A percentile compares a stretch with the other conserved stretches of the same genome.
Evolutionary conservation across 2,329 filamentous ascomycete species (phyloP).

Genomic region (Colletotrichum trifolii): DNA sequence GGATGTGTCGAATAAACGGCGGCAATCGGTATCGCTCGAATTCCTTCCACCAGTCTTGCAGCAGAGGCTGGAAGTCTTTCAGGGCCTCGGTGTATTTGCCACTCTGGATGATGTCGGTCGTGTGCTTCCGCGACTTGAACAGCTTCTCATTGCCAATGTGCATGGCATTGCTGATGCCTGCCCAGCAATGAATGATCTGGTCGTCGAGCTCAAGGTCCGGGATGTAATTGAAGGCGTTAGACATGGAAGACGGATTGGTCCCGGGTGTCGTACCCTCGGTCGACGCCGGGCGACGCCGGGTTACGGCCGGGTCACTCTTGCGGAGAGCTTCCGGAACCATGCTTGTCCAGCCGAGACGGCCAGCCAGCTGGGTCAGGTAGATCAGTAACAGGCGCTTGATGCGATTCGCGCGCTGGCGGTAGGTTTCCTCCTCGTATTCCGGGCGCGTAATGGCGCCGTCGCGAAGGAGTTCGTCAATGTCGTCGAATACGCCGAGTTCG

Average conservation of each 20-base stretch:
- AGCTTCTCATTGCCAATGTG: constrained; percentile 88
- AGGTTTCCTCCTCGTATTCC: constrained; percentile 79
- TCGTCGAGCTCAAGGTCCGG: constrained; percentile 75
- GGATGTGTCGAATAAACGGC: constrained; percentile 76
- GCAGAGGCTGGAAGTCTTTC: constrained; percentile 81
- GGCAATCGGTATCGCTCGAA: constrained; percentile 82
- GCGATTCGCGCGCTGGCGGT: constrained; percentile 80
- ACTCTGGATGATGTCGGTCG: constrained; percentile 87
- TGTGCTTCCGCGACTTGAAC: constrained; percentile 88
- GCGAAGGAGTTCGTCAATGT: constrained; percentile 78
- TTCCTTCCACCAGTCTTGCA: constrained; percentile 82
- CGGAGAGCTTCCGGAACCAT: constrained; percentile 83
- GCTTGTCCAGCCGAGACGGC: constrained; percentile 89
- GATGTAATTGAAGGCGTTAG: constrained; percentile 72
- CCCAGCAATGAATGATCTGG: constrained; percentile 89
- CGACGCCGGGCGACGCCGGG: constrained; percentile 60
- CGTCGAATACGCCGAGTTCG: constrained; percentile 95
- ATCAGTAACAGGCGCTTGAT: constrained; percentile 89
- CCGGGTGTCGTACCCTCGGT: constrained; percentile 69
- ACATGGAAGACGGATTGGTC: constrained; percentile 66
- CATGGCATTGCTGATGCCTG: constrained; percentile 92
- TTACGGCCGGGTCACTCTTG: constrained; percentile 66
- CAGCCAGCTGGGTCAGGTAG: constrained; percentile 93
- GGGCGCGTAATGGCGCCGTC: constrained; percentile 69
- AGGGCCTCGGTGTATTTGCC: constrained; percentile 86